Evolutionary conservation across 768 basidiomycete genomes (phyloP), one percentile per base, ranked within the genome.

Genomic region (Termitomyces sp.): DNA sequence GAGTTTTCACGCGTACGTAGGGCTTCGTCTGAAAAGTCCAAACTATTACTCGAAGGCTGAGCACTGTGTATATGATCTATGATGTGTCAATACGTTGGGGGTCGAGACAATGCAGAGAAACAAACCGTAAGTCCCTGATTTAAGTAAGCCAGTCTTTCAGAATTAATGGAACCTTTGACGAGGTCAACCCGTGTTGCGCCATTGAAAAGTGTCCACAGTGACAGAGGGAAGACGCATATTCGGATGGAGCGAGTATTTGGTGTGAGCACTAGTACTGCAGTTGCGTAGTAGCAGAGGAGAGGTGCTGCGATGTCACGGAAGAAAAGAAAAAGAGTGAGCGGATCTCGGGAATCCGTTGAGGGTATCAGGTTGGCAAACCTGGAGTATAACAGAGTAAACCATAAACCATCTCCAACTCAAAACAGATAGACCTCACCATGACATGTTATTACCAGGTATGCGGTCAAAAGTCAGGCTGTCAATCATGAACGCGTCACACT

Each of bases 191-290:
- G 66, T 22, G 77, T 79, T 13, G 68, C 66, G 3, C 76, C 74
- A 13, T 76, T 71, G 51, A 76, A 78, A 16, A 75, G 64, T 7
- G 66, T 53, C 70, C 74, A 79, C 29, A 80, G 63, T 4, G 80
- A 75, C 12, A 80, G 55, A 3, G 82, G 81, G 25, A 85, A 71
- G 33, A 84, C 57, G 12, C 78, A 76, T 31, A 75, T 54, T 43
- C 82, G 77, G 53, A 77, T 64, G 3, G 67, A 44, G 42, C 68
- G 66, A 1, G 83, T 82, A 31, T 66, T 66, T 0, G 78, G 78
- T 13, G 76, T 63, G 36, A 81, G 69, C 7, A 84, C 79, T 46
- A 86, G 73, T 32, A 82, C 64, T 12, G 83, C 83, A 51, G 79
- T 78, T 11, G 61, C 66, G 69, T 80, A 82, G 65, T 79, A 82